phyloP scores from a whole-genome alignment of 1,284 basidiomycete species.

The Fomes fomentarius region DNA sequence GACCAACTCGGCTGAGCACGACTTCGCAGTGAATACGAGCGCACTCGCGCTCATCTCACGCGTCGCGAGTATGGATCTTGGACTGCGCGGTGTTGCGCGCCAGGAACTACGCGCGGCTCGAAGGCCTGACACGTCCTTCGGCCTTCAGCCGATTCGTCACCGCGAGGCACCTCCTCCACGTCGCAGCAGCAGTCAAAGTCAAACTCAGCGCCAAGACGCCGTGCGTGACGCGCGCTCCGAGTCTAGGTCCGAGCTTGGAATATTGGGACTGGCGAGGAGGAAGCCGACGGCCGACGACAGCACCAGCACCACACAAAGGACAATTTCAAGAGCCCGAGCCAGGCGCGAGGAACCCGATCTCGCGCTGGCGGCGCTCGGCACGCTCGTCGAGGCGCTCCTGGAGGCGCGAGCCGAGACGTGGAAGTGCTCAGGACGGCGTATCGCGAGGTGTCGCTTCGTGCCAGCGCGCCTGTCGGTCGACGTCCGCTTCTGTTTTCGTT shows the following conservation, averaged over 20 bases:
- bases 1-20: background rate
- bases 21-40: background rate
- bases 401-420: slow-evolving; percentile 54
- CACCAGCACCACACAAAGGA: no score
- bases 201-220: no score
- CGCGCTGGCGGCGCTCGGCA: slow-evolving; percentile 44
- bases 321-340: no score
- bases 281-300: no score
- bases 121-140: slow-evolving; percentile 39
- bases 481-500: no score
- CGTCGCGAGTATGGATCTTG: slow-evolving; percentile 48
- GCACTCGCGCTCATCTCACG: background rate
- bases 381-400: slow-evolving; percentile 50
- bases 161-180: no score
- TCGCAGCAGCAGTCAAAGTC: no score
- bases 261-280: no score
- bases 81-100: slow-evolving; percentile 50
- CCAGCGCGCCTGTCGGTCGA: no score
- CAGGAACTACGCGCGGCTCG: slow-evolving; percentile 55
- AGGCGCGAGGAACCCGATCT: slow-evolving; percentile 29
- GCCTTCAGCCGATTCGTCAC: slow-evolving; percentile 19
- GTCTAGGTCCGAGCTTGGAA: no score
- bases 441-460: slow-evolving; percentile 49
- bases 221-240: no score
- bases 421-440: slow-evolving; percentile 66